phyloP scores from a whole-genome alignment of 2,329 filamentous ascomycete species.

The Monilinia fructigena region DNA sequence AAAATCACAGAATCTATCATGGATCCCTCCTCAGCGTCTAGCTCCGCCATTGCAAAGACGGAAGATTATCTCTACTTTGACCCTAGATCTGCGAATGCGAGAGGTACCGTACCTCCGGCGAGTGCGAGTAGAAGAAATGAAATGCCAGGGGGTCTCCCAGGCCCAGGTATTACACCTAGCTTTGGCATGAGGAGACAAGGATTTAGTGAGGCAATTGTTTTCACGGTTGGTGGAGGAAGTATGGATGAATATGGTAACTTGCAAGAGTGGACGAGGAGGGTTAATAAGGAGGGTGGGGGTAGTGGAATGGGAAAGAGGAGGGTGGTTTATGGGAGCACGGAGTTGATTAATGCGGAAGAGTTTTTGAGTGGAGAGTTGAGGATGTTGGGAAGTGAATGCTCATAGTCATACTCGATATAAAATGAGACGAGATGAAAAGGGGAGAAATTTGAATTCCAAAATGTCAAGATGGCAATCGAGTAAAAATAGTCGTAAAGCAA shows the following conservation, averaged over 20 bases:
- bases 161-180: slow-evolving; percentile 69
- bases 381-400: slow-evolving; percentile 55
- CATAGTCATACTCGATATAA: not conserved
- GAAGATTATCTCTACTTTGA: slow-evolving; percentile 98
- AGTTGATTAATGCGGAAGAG: slow-evolving; percentile 67
- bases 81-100: slow-evolving; percentile 85
- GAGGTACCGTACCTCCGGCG: slow-evolving; percentile 84
- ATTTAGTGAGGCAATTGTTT: slow-evolving; percentile 88
- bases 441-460: not conserved
- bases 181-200: slow-evolving; percentile 90
- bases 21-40: slow-evolving; percentile 87
- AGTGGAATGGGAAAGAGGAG: slow-evolving; percentile 68
- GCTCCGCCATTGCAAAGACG: slow-evolving; percentile 91
- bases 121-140: slow-evolving; percentile 54
- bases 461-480: not conserved
- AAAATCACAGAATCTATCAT: slow-evolving; percentile 98
- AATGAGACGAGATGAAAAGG: not conserved
- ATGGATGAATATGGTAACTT: slow-evolving; percentile 99
- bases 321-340: slow-evolving; percentile 94
- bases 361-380: slow-evolving; percentile 65
- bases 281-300: slow-evolving; percentile 50
- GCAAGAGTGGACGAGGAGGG: slow-evolving; percentile 86
- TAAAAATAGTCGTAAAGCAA: not conserved
- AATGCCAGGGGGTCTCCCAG: slow-evolving; percentile 49
- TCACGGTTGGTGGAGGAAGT: slow-evolving; percentile 90